A percentile compares a stretch with the other conserved stretches of the same genome.
These are phyloP conservation scores for Neoarthrinium moseri DNA, from an alignment of 2,329 filamentous ascomycete genomes.

Conservation along the genomic window DNA sequence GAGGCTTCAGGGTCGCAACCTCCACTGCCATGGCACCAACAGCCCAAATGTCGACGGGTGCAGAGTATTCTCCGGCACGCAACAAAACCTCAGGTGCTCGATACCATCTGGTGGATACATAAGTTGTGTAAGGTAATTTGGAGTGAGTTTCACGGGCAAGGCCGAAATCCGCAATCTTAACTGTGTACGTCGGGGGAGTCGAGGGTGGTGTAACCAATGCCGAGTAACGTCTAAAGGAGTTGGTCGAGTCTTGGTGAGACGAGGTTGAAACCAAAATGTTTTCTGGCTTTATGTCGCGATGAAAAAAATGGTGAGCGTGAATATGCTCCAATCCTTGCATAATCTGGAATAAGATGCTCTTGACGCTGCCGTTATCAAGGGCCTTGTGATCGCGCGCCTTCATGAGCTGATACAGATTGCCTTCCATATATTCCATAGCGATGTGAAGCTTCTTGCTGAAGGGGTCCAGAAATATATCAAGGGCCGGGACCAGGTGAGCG, in stretches of 20 bases:
- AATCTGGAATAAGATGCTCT: constrained; percentile 97
- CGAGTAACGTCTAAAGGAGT: constrained; percentile 90
- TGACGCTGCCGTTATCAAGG: constrained; percentile 86
- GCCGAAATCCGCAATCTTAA: constrained; percentile 98
- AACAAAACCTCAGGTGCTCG: constrained; percentile 92
- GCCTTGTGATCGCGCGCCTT: constrained; percentile 95
- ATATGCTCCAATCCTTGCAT: constrained; percentile 96
- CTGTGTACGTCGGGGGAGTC: constrained; percentile 88
- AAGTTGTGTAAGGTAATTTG: constrained; percentile 94
- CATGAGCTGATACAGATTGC: constrained; percentile 98
- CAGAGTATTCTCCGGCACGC: constrained; percentile 93
- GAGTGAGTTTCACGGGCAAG: constrained; percentile 97
- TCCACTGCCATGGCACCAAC: constrained; percentile 98
- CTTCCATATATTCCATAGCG: constrained; percentile 99
- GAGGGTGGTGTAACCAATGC: constrained; percentile 90
- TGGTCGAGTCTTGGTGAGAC: constrained; percentile 74
- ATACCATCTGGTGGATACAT: constrained; percentile 98
- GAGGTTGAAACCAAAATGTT: constrained; percentile 97
- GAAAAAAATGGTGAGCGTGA: constrained; percentile 95
- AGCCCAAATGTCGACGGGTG: constrained; percentile 97
- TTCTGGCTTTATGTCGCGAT: constrained; percentile 98
- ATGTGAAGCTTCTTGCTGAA: constrained; percentile 97
- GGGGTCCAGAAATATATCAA: constrained; percentile 97
- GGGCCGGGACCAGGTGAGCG: constrained; percentile 89
- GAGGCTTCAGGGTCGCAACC: constrained; percentile 90